A percentile compares a stretch with the other conserved stretches of the same genome.
Evolutionary conservation across 352 stramenopile species (phyloP).

Genomic region (Peronospora destructor): DNA sequence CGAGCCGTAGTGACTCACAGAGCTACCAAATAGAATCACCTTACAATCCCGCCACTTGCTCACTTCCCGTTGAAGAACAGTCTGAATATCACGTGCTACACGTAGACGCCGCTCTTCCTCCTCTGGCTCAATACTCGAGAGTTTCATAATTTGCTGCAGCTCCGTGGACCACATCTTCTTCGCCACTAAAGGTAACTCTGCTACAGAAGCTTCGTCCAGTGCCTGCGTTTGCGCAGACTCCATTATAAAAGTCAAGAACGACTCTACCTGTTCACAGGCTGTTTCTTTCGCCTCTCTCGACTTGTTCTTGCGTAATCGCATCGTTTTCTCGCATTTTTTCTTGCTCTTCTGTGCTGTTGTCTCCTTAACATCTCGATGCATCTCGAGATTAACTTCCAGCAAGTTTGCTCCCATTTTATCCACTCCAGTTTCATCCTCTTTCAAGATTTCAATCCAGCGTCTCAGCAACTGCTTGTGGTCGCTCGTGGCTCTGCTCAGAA

Average conservation of each 20-base stretch:
- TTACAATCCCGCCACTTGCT: slow-evolving; percentile 46
- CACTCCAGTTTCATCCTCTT: slow-evolving; percentile 13
- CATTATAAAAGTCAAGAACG: slow-evolving; percentile 48
- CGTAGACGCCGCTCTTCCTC: slow-evolving; percentile 38
- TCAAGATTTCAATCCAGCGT: slow-evolving; percentile 39
- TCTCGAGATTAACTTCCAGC: slow-evolving; percentile 2
- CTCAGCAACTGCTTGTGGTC: slow-evolving; percentile 32
- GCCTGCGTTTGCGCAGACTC: slow-evolving; percentile 15
- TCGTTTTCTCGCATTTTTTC: slow-evolving; percentile 28
- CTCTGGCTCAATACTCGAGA: slow-evolving; percentile 35
- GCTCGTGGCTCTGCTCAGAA: slow-evolving; percentile 40
- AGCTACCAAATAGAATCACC: slow-evolving; percentile 69
- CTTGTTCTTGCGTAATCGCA: slow-evolving; percentile 28
- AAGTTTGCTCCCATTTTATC: slow-evolving; percentile 17
- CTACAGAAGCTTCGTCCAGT: slow-evolving; percentile 1
- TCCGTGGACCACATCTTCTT: slow-evolving; percentile 26
- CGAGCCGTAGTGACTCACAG: slow-evolving; percentile 66
- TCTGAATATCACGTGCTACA: slow-evolving; percentile 43
- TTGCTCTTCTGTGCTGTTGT: slow-evolving; percentile 18
- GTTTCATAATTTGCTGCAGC: slow-evolving; percentile 35
- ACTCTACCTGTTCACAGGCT: slow-evolving; percentile 39
- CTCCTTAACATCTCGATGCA: slow-evolving; percentile 2
- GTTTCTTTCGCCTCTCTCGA: slow-evolving; percentile 19
- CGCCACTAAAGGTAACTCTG: slow-evolving; percentile 3
- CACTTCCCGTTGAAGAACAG: slow-evolving; percentile 31